Percentiles rank a stretch among this genome's conserved stretches.
Conservation (phyloP, 768 basidiomycete genomes). For the Boletus bicolor region DNA sequence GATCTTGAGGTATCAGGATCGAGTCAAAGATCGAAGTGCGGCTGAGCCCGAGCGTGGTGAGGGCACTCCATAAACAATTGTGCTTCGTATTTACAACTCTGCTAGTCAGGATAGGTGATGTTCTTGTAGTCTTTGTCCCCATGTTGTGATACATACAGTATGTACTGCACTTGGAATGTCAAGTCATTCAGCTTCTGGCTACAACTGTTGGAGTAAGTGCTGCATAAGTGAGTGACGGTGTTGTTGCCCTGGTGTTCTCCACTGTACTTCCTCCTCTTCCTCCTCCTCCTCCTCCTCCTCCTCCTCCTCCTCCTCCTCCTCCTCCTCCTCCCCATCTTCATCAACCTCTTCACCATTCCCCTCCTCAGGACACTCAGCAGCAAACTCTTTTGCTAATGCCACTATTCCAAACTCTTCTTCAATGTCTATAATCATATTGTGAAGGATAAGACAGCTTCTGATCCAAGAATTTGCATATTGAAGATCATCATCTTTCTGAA, state of each 20-base stretch:
- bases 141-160: not conserved
- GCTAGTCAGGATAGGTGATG: not conserved
- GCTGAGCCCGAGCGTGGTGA: not conserved
- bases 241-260: not conserved
- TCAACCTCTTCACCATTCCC: not conserved
- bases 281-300: too few species aligned
- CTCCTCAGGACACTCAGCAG: not conserved
- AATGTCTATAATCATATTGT: constrained; percentile 19
- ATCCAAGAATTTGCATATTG: constrained; percentile 6
- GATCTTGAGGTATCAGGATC: not conserved
- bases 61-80: not conserved
- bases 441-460: not conserved
- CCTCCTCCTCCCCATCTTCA: too few species aligned
- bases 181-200: too few species aligned
- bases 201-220: too few species aligned
- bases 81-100: not conserved
- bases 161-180: too few species aligned
- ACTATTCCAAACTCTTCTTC: constrained; percentile 4
- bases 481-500: constrained; percentile 3
- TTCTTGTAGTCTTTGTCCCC: not conserved
- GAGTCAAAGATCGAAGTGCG: not conserved
- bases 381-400: not conserved
- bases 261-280: not conserved
- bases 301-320: too few species aligned
- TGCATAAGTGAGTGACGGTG: not conserved